Conservation (phyloP, 768 basidiomycete genomes). For the Boletus tomentosulus region DNA sequence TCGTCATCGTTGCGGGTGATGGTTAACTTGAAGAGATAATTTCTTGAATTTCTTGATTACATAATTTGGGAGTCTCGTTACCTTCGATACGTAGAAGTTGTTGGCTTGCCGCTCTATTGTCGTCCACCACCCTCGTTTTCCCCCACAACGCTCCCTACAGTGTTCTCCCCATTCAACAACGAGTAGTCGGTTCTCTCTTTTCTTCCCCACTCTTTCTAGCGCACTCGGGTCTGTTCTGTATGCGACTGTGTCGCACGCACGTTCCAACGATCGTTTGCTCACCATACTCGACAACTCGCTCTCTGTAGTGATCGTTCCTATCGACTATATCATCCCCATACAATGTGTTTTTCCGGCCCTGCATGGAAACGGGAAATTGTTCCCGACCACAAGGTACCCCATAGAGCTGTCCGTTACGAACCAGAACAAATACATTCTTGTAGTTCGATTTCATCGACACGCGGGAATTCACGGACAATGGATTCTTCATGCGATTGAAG, state of each 20-base stretch:
- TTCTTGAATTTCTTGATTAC: slow-evolving; percentile 4
- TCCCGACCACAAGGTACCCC: slow-evolving; percentile 89
- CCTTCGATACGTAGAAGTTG: slow-evolving; percentile 7
- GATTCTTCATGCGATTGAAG: slow-evolving; percentile 85
- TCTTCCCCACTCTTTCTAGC: slow-evolving; percentile 20
- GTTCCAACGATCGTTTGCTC: slow-evolving; percentile 22
- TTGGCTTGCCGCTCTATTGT: slow-evolving; percentile 4
- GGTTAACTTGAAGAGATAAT: background rate
- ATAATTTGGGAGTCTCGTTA: slow-evolving; percentile 12
- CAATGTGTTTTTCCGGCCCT: slow-evolving; percentile 48
- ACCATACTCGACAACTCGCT: slow-evolving; percentile 21
- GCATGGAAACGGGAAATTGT: slow-evolving; percentile 98
- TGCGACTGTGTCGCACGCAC: slow-evolving; percentile 35
- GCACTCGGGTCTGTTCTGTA: slow-evolving; percentile 17
- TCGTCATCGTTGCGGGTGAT: slow-evolving; percentile 55
- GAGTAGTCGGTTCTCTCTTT: slow-evolving; percentile 21
- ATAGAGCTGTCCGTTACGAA: background rate
- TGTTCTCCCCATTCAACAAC: slow-evolving; percentile 1
- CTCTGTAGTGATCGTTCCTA: slow-evolving; percentile 21
- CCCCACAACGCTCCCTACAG: slow-evolving; percentile 17
- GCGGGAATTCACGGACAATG: slow-evolving; percentile 85
- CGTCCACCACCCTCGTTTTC: slow-evolving; percentile 2
- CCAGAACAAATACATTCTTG: slow-evolving; percentile 1
- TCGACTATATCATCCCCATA: slow-evolving; percentile 5
- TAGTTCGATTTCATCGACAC: slow-evolving; percentile 98